Conservation (phyloP, 108 stramenopile genomes). For the Cyclotella cryptica region DNA sequence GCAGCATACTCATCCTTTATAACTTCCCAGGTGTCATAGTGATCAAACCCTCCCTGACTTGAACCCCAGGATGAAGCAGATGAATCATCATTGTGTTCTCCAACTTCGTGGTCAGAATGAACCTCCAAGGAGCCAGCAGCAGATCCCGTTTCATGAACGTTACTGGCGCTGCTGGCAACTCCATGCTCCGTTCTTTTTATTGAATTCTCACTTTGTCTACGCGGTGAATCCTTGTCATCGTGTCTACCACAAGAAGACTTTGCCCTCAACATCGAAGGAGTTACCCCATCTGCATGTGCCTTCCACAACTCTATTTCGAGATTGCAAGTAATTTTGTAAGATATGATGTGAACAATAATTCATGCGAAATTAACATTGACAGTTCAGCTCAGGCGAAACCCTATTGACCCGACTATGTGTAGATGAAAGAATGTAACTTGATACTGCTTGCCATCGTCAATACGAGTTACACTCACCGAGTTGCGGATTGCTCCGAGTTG, state of each 20-base stretch:
- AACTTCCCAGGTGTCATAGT: slow-evolving; percentile 77
- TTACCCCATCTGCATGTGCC: slow-evolving; percentile 39
- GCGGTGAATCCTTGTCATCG: slow-evolving; percentile 1
- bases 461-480: not conserved
- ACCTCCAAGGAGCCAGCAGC: slow-evolving; percentile 17
- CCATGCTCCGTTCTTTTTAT: slow-evolving; percentile 7
- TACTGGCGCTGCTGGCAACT: not conserved
- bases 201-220: not conserved
- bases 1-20: slow-evolving; percentile 76
- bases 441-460: too few species aligned
- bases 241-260: slow-evolving; percentile 13
- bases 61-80: slow-evolving; percentile 43
- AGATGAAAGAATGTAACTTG: too few species aligned
- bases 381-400: too few species aligned
- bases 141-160: not conserved
- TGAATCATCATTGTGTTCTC: slow-evolving; percentile 33
- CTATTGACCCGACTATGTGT: too few species aligned
- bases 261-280: slow-evolving; percentile 13
- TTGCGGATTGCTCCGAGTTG: slow-evolving; percentile 7
- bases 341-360: not conserved
- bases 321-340: not conserved
- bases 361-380: too few species aligned
- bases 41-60: slow-evolving; percentile 43
- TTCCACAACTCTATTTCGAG: slow-evolving; percentile 28
- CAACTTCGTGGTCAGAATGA: slow-evolving; percentile 39